These are phyloP conservation scores for Suhomyces tanzawaensis DNA, from an alignment of 805 yeast genomes.

Conservation along the genomic window DNA sequence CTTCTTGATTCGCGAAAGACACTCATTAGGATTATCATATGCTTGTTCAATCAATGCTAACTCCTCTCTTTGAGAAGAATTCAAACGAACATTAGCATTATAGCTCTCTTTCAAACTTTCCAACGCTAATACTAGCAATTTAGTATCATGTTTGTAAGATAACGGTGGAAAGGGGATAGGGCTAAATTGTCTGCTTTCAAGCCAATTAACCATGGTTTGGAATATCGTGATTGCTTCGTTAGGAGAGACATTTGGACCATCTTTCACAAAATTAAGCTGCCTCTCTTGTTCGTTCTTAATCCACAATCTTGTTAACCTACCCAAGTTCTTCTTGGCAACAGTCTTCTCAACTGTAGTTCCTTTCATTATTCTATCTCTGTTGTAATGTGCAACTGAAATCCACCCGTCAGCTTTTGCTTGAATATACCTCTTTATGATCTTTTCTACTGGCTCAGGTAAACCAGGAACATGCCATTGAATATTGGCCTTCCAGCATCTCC, in stretches of 20 bases:
- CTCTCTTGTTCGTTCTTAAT: slow-evolving; percentile 87
- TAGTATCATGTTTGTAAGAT: slow-evolving; percentile 90
- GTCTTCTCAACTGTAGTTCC: slow-evolving; percentile 96
- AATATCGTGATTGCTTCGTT: slow-evolving; percentile 86
- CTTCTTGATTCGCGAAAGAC: slow-evolving; percentile 78
- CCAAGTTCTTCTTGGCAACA: slow-evolving; percentile 88
- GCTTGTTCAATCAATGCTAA: slow-evolving; percentile 93
- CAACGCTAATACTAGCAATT: slow-evolving; percentile 80
- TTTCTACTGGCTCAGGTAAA: slow-evolving; percentile 84
- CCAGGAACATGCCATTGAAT: slow-evolving; percentile 98
- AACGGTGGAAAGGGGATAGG: slow-evolving; percentile 94
- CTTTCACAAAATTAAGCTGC: slow-evolving; percentile 72
- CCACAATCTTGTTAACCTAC: slow-evolving; percentile 90
- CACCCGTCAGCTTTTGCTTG: slow-evolving; percentile 97
- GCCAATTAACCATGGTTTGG: slow-evolving; percentile 87
- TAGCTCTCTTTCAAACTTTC: slow-evolving; percentile 84
- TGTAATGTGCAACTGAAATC: slow-evolving; percentile 90
- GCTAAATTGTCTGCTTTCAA: slow-evolving; percentile 75
- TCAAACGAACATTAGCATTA: slow-evolving; percentile 64
- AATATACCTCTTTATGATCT: slow-evolving; percentile 82
- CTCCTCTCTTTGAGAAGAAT: slow-evolving; percentile 88
- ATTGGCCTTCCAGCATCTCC: slow-evolving; percentile 99
- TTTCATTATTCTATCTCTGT: slow-evolving; percentile 79
- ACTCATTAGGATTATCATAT: slow-evolving; percentile 94
- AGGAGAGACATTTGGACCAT: slow-evolving; percentile 85